Base-by-base conservation (phyloP, 306 rosid genomes). In the Fagus sylvatica region DNA sequence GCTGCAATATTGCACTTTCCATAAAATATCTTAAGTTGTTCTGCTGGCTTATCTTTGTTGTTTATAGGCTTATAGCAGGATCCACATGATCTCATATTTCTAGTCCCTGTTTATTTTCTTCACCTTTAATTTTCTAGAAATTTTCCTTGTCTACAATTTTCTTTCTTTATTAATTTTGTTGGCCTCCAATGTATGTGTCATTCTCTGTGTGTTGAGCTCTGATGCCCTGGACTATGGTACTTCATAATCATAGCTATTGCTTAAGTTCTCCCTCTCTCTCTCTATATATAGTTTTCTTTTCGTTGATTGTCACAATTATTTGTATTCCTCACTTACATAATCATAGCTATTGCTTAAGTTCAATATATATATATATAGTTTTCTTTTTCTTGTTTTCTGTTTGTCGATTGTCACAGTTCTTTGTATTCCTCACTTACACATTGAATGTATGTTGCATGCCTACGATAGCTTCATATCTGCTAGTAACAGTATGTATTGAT, bases 71-170 rank as follows among this genome's bases (percentile, higher is more conserved):
- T 22, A 22, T 41, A 41, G 68, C 48, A 37, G 75, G 75, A 74
- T 6, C 55, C 57, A 57, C 60, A 41, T 46, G 74, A 65, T 70
- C 48, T 22, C 57, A 70, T 69, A 80, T 16, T 73, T 74, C 80
- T 48, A 40, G 57, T 48, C 67, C 7, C 66, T 64, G 71, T 73
- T 73, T 69, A 76, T 72, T 33, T 12, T 77, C 69, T 66, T 55
- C 60, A 73, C 53, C 64, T 43, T n/a, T 22, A 43, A 70, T 41
- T 78, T 83, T 68, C 75, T 81, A 53, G 75, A 74, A 71, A 59
- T 71, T 19, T 59, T 83, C 72, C 30, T 59, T 68, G 7, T 78
- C 65, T 71, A 6, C 3, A 53, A 48, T 3, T 51, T 19, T 57
- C 74, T 82, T 75, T 80, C 80, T 80, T 60, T 37, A 78, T 62